Conservation (phyloP, 176 grass and related monocot genomes). For the Panicum miliaceum region DNA sequence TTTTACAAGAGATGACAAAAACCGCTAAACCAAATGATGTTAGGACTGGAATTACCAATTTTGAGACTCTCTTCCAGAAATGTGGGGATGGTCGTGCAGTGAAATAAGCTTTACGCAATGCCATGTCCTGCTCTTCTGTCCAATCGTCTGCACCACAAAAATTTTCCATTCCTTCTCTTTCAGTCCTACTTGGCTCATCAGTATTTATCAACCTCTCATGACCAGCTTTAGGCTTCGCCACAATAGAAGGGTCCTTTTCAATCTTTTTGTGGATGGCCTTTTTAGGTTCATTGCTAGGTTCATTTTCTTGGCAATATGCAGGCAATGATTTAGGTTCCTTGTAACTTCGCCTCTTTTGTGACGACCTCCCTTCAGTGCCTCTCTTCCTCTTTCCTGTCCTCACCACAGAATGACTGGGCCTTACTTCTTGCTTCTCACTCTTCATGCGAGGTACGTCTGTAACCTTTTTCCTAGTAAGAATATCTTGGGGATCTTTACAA, state of each 20-base stretch:
- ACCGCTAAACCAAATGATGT: constrained; percentile 8
- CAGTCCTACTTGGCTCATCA: constrained; percentile 38
- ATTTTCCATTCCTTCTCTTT: constrained; percentile 35
- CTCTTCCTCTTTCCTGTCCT: constrained; percentile 45
- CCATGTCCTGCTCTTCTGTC: constrained; percentile 74
- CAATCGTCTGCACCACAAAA: constrained; percentile 52
- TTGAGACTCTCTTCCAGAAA: constrained; percentile 98
- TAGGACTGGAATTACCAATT: constrained; percentile 71
- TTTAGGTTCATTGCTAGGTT: constrained; percentile 22
- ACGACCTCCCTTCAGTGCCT: not conserved
- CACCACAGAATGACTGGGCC: not conserved
- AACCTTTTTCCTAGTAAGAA: constrained; percentile 11
- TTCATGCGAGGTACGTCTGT: constrained; percentile 17
- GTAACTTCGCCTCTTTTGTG: constrained; percentile 16
- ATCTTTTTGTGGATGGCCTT: constrained; percentile 4
- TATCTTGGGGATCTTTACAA: constrained; percentile 20
- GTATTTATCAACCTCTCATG: not conserved
- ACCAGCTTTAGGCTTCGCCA: constrained; percentile 25
- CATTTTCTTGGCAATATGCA: constrained; percentile 16
- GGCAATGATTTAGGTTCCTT: not conserved
- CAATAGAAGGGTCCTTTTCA: constrained; percentile 21
- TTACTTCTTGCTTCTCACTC: constrained; percentile 14
- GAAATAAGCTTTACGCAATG: constrained; percentile 71
- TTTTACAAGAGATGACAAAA: not conserved
- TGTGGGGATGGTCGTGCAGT: constrained; percentile 74